Evolutionary conservation across 805 yeast species (phyloP), one percentile per base, ranked within the genome.

Genomic region (Pichia scutulata): DNA sequence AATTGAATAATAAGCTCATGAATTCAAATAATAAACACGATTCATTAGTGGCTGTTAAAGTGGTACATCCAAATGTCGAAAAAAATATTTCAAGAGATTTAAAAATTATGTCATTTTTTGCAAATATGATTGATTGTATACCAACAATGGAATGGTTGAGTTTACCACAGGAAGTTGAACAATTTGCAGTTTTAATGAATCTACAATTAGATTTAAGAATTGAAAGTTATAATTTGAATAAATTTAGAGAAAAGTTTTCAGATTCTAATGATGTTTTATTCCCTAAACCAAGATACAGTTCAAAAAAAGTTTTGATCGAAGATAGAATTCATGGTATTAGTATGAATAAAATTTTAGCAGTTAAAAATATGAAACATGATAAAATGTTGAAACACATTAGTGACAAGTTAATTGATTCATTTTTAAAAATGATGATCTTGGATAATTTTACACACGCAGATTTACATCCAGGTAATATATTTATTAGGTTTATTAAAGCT

Each of bases 111-210:
- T 70, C 67, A 25, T 79, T 84, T 55, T 85, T 90, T 61, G 99
- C 99, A 2, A 66, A 68, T 42, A 48, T 75, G 1, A 77, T 93
- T 47, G 82, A 90, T 59, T 59, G 63, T 7, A 70, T 93, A 7
- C 99, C 99, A 5, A 89, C 96, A 0, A 88, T 93, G 95, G 97
- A 93, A 63, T 93, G 99, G 99, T 72, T 93, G 5, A 87, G 97
- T 3, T 70, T 93, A 44, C 99, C 98, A 0, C 92, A 84, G 53
- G 99, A 93, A 65, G 98, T 92, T 2, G 86, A 82, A 41, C 93
- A 90, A 60, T 93, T 93, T 63, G 77, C 88, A 1, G 70, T 80
- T 0, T 75, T 93, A 70, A 92, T 93, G 98, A 80, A 81, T 39
- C 65, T 88, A 46, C 99, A 93, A 66, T 70, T 93, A 51, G 98